phyloP scores from a whole-genome alignment of 2,329 filamentous ascomycete species.

The Aspergillus brasiliensis region DNA sequence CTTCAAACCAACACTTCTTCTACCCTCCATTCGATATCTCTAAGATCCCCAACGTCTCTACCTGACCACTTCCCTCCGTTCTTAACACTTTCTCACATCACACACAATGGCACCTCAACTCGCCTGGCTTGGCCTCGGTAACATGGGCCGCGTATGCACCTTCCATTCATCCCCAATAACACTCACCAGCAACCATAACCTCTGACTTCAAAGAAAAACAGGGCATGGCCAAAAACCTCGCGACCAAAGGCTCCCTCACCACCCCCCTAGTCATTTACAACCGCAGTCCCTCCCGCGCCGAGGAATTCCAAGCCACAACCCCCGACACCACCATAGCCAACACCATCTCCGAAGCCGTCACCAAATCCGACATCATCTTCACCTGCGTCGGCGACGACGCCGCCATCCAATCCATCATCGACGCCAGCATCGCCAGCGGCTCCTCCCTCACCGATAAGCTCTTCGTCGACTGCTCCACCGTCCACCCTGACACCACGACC shows the following conservation, averaged over 20 bases:
- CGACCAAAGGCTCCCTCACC: background rate
- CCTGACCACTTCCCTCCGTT: background rate
- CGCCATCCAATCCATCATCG: background rate
- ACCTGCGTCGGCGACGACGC: conserved; percentile 1
- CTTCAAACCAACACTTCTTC: background rate
- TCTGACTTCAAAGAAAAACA: background rate
- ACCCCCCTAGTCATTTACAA: conserved; percentile 1
- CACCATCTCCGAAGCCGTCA: background rate
- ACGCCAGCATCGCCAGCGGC: background rate
- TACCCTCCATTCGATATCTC: background rate
- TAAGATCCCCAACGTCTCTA: too few species aligned
- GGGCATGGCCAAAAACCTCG: conserved; percentile 3
- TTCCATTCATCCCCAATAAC: background rate
- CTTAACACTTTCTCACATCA: background rate
- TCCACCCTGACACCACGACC: background rate
- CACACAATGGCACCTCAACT: background rate
- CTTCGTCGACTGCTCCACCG: conserved; percentile 4
- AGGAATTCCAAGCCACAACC: background rate
- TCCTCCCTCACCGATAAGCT: background rate
- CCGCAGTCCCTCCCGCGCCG: background rate
- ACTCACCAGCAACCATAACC: background rate
- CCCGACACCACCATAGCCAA: background rate
- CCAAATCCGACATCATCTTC: conserved; percentile 5
- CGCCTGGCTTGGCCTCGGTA: conserved; percentile 3
- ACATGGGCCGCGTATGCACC: background rate